Conservation (phyloP, 768 basidiomycete genomes). For the Pleurotus platypus region DNA sequence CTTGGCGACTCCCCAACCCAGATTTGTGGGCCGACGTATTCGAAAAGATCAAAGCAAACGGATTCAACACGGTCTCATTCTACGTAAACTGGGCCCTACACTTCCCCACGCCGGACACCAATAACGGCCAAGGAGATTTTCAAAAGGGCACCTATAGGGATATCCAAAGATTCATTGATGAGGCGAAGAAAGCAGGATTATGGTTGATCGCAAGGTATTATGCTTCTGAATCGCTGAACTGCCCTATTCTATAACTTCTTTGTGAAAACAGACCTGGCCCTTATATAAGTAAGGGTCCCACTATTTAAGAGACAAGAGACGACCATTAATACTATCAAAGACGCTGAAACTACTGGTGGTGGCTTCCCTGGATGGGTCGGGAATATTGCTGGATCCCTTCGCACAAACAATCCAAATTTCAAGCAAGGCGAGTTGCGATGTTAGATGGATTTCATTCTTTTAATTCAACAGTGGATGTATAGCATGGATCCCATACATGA, state of each 20-base stretch:
- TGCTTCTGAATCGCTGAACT: neutral
- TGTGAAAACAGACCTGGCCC: constrained; percentile 38
- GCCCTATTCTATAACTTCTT: neutral
- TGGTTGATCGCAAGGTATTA: constrained; percentile 52
- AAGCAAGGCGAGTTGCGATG: constrained; percentile 27
- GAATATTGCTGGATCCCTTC: constrained; percentile 44
- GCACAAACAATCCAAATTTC: constrained; percentile 48
- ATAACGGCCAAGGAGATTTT: constrained; percentile 44
- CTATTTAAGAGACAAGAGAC: too few species aligned
- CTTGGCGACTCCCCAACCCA: constrained; percentile 53
- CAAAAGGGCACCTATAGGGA: constrained; percentile 45
- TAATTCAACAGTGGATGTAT: neutral
- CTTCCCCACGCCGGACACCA: constrained; percentile 44
- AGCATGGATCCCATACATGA: constrained; percentile 59
- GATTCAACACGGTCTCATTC: constrained; percentile 59
- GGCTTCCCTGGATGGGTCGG: constrained; percentile 61
- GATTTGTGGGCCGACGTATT: constrained; percentile 57
- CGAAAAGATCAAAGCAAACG: constrained; percentile 59
- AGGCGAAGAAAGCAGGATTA: constrained; percentile 46
- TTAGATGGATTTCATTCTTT: neutral
- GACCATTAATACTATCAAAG: constrained; percentile 15
- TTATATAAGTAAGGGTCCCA: constrained; percentile 38
- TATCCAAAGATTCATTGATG: constrained; percentile 49
- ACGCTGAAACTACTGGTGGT: constrained; percentile 50
- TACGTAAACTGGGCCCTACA: constrained; percentile 59